A percentile compares a stretch with the other conserved stretches of the same genome.
Conservation (phyloP, 108 stramenopile species). For the Nitzschia sp. region DNA sequence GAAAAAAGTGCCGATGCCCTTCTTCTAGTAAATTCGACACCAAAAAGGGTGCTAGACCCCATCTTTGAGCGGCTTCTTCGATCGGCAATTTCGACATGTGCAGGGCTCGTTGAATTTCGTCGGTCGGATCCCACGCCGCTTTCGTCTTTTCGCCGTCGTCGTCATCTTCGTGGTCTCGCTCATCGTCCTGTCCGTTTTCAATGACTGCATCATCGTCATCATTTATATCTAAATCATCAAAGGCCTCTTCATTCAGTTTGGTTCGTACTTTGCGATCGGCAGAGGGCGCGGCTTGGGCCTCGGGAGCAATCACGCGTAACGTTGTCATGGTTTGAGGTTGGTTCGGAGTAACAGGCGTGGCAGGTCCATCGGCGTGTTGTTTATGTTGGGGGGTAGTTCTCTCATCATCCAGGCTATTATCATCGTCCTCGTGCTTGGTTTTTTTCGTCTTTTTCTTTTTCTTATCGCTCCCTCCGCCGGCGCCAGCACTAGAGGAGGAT, state of each 20-base stretch:
- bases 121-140: slow-evolving; percentile 14
- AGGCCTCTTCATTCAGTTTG: slow-evolving; percentile 60
- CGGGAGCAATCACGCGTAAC: slow-evolving; percentile 70
- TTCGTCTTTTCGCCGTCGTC: slow-evolving; percentile 6
- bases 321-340: slow-evolving; percentile 19
- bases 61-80: slow-evolving; percentile 57
- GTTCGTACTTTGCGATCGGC: slow-evolving; percentile 18
- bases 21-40: slow-evolving; percentile 60
- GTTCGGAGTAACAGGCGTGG: not conserved
- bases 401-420: not conserved
- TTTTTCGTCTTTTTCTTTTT: slow-evolving; percentile 11
- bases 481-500: slow-evolving; percentile 5
- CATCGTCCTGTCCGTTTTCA: not conserved
- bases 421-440: slow-evolving; percentile 9
- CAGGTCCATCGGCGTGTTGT: not conserved
- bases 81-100: slow-evolving; percentile 65
- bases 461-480: not conserved
- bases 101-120: slow-evolving; percentile 52
- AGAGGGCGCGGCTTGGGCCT: slow-evolving; percentile 34
- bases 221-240: slow-evolving; percentile 75
- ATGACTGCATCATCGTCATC: slow-evolving; percentile 43
- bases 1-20: slow-evolving; percentile 82
- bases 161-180: slow-evolving; percentile 13
- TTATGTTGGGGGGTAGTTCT: too few species aligned
- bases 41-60: slow-evolving; percentile 77